Evolutionary conservation across 441 rosid genomes (phyloP), one percentile per base, ranked within the genome.

Genomic region (Jatropha podagrica): DNA sequence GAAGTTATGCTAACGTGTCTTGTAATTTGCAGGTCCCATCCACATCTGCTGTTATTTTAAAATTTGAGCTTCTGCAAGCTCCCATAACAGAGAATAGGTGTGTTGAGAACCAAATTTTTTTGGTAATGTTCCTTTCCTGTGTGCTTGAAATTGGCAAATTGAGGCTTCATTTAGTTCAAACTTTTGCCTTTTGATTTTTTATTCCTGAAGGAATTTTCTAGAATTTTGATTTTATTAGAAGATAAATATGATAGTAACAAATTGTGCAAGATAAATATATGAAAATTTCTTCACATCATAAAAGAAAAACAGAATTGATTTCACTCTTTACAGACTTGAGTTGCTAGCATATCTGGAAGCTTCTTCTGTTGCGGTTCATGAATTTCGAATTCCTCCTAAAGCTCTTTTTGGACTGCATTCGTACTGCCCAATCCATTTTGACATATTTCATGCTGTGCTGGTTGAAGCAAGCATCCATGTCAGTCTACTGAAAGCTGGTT

Each of bases 401-500:
- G 98, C 99, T 77, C 97, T 96, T 81, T 73, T 90, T 32, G 99
- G 98, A 75, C 72, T 92, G 87, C 98, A 93, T 86, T 94, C 97
- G 20, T 96, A 93, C 76, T 96, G 96, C 85, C 98, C 97, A 60
- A 90, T 96, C 66, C 91, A 92, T 83, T 93, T 96, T 81, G 98
- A 93, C 83, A 81, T 87, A 48, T 83, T 89, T 79, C 96, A 92
- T 83, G 83, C 94, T 4, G 99, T 90, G 80, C 91, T 93, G 67
- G 86, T 96, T 37, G 98, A 96, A 80, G 88, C 87, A 71, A 89
- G 88, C 75, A 89, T 93, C 75, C 99, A 96, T 80, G 84, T 88
- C 72, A 82, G 86, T 83, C 85, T 92, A 38, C 75, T 90, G 73
- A 91, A 88, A 82, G 80, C 96, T 80, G 86, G 85, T 80, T 83